A percentile compares a stretch with the other conserved stretches of the same genome.
Conservation (phyloP, 176 grass and related monocot species). For the Avena atlantica region DNA sequence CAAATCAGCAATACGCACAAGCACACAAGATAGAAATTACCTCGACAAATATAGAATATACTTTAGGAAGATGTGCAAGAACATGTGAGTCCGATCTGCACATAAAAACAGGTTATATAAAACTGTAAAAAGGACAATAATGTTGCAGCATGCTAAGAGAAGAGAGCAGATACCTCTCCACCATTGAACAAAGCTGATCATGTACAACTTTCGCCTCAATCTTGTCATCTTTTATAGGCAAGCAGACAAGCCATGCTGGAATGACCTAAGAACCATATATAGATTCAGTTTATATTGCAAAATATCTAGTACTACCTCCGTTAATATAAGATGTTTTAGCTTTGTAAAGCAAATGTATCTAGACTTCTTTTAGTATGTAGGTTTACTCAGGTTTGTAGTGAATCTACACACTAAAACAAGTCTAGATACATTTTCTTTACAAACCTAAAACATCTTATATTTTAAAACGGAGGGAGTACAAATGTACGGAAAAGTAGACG, state of each 20-base stretch:
- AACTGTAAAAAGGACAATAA: slow-evolving; percentile 35
- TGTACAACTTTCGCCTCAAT: slow-evolving; percentile 99
- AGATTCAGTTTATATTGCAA: not conserved
- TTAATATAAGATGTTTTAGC: not conserved
- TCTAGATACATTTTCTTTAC: too few species aligned
- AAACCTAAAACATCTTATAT: too few species aligned
- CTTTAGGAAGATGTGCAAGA: slow-evolving; percentile 85
- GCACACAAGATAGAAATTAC: slow-evolving; percentile 45
- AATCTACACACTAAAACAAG: too few species aligned
- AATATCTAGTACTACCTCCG: not conserved
- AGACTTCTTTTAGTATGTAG: too few species aligned
- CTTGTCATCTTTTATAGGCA: slow-evolving; percentile 96
- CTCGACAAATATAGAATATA: slow-evolving; percentile 82
- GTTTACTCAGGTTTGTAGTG: too few species aligned
- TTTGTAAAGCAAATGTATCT: too few species aligned
- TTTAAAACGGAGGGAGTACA: too few species aligned
- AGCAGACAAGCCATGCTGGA: slow-evolving; percentile 85
- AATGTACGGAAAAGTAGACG: too few species aligned
- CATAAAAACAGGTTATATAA: slow-evolving; percentile 36
- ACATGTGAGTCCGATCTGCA: slow-evolving; percentile 81
- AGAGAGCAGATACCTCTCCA: slow-evolving; percentile 69
- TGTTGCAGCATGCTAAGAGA: not conserved
- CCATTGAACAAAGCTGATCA: slow-evolving; percentile 90
- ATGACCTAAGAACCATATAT: slow-evolving; percentile 62
- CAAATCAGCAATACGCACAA: not conserved